These are phyloP conservation scores for Dactylellina leptospora DNA, from an alignment of 2,329 filamentous ascomycete genomes.

Conservation along the genomic window DNA sequence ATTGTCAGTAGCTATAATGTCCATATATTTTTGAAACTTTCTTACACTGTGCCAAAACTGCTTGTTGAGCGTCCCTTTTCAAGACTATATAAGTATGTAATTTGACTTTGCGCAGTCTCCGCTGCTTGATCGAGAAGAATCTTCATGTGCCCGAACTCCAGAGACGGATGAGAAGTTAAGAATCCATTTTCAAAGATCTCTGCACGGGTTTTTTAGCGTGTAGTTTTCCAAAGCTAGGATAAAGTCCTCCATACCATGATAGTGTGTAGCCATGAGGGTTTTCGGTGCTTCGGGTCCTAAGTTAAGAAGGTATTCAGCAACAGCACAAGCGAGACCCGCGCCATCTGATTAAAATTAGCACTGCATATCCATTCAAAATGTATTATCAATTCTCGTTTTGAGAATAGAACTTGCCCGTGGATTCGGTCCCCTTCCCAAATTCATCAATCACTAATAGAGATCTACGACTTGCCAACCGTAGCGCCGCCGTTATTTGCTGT, in stretches of 20 bases:
- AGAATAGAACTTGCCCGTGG: conserved; percentile 64
- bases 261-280: conserved; percentile 71
- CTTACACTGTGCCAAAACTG: conserved; percentile 78
- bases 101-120: conserved; percentile 67
- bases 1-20: not conserved
- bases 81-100: conserved; percentile 79
- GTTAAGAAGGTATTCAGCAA: conserved; percentile 68
- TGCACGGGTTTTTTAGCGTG: conserved; percentile 51
- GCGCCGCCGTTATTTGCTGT: conserved; percentile 81
- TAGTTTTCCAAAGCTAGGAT: not conserved
- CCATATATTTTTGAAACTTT: not conserved
- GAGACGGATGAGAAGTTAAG: conserved; percentile 64
- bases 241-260: conserved; percentile 60
- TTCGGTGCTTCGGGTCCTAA: conserved; percentile 65
- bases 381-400: not conserved
- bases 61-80: conserved; percentile 73
- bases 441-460: conserved; percentile 93
- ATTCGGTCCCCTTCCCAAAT: conserved; percentile 77
- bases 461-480: conserved; percentile 76
- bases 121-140: conserved; percentile 69
- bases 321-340: conserved; percentile 70
- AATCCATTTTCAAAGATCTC: conserved; percentile 76
- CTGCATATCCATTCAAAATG: not conserved
- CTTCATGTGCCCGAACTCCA: conserved; percentile 76
- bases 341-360: conserved; percentile 64